A percentile compares a stretch with the other conserved stretches of the same genome.
Evolutionary conservation across 1,139 yeast species (phyloP).

Genomic region (Taiozyma sp.): DNA sequence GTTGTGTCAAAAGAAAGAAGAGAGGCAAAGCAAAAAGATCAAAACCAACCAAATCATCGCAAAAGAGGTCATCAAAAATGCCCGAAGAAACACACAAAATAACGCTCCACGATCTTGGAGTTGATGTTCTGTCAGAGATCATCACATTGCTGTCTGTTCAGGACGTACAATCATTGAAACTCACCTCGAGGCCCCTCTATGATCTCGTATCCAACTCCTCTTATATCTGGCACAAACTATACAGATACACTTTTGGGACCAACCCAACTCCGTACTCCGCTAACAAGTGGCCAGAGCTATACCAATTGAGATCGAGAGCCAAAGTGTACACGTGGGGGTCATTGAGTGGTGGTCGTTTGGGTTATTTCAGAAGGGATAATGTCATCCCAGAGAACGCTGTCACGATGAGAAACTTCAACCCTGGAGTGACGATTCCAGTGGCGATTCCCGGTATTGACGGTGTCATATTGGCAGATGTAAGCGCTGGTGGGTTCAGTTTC

Average conservation of each 20-base stretch:
- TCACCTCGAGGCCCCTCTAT: conserved; percentile 32
- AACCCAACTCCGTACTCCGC: conserved; percentile 25
- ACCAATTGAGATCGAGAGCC: conserved; percentile 38
- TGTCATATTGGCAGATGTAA: conserved; percentile 43
- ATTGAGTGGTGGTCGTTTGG: conserved; percentile 49
- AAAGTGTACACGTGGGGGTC: conserved; percentile 63
- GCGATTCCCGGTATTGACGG: conserved; percentile 29
- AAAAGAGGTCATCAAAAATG: neutral
- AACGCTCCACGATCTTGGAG: neutral
- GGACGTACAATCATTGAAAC: conserved; percentile 44
- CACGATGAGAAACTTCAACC: conserved; percentile 22
- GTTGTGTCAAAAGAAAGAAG: neutral
- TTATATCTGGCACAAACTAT: conserved; percentile 42
- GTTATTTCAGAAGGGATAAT: conserved; percentile 30
- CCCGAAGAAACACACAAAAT: neutral
- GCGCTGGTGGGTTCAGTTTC: conserved; percentile 67
- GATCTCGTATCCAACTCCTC: conserved; percentile 31
- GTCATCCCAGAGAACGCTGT: conserved; percentile 24
- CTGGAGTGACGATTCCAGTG: conserved; percentile 40
- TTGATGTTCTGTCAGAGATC: conserved; percentile 20
- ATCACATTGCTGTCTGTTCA: conserved; percentile 35
- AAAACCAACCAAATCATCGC: neutral
- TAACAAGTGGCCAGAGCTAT: conserved; percentile 47
- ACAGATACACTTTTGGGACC: conserved; percentile 44
- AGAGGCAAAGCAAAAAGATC: neutral